Evolutionary conservation across 2,329 filamentous ascomycete species (phyloP).

Genomic region (Fusarium bactridioides): DNA sequence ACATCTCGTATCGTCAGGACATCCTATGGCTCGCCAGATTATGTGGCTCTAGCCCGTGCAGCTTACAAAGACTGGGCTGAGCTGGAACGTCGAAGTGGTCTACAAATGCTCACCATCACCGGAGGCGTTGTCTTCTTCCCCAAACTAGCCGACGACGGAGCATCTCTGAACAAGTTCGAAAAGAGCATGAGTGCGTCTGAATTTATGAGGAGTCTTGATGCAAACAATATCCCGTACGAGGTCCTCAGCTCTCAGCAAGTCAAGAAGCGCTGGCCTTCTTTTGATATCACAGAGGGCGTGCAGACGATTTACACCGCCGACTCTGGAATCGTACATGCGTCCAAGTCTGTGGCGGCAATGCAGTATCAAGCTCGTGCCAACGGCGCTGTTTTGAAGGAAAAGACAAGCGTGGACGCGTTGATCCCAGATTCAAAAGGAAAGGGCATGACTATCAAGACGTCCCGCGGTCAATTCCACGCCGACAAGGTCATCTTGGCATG

Average conservation of each 20-base stretch:
- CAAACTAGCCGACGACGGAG: neutral
- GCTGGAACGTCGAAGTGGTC: slow-evolving; percentile 28
- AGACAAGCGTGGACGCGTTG: slow-evolving; percentile 4
- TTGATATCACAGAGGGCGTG: slow-evolving; percentile 14
- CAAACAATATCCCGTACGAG: slow-evolving; percentile 30
- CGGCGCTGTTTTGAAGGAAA: slow-evolving; percentile 19
- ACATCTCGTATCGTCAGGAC: slow-evolving; percentile 38
- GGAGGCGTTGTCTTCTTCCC: slow-evolving; percentile 38
- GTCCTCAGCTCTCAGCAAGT: slow-evolving; percentile 24
- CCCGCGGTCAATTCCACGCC: slow-evolving; percentile 9
- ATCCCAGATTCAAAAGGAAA: neutral
- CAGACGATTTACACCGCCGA: slow-evolving; percentile 36
- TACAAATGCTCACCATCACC: slow-evolving; percentile 32
- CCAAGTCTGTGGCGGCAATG: slow-evolving; percentile 22
- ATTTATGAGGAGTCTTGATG: slow-evolving; percentile 10
- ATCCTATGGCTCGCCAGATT: slow-evolving; percentile 34
- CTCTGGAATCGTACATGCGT: slow-evolving; percentile 33
- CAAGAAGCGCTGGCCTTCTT: slow-evolving; percentile 33
- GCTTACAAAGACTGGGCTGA: slow-evolving; percentile 39
- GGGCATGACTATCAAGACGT: slow-evolving; percentile 13
- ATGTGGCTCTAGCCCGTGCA: slow-evolving; percentile 32
- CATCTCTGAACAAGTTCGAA: neutral
- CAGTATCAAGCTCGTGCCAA: slow-evolving; percentile 18
- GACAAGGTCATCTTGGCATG: slow-evolving; percentile 20
- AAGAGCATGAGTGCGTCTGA: slow-evolving; percentile 12